Base-by-base conservation (phyloP, 1,284 basidiomycete species). In the Stygiomarasmius scandens region DNA sequence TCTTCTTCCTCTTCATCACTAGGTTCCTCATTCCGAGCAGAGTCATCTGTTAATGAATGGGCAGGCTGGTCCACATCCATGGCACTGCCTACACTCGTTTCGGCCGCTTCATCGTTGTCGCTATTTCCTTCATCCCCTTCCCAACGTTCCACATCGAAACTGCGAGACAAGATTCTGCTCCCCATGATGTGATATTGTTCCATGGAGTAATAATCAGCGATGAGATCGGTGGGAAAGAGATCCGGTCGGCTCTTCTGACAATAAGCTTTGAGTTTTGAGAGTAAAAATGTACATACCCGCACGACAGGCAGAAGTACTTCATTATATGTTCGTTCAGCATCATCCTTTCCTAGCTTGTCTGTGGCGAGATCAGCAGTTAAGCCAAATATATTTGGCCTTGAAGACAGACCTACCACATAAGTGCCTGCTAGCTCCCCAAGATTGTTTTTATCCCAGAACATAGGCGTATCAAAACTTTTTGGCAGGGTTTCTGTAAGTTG, bases 161-260 rank as follows among this genome's bases (percentile, higher is more conserved):
- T 93, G 46, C 96, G 84, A 11, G 95, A 97, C 6, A 98, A 81
- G 52, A 99, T 93, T n/a, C 92, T 84, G 58, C 92, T 95, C 5
- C 96, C 97, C 81, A 95, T 95, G 32, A 92, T 74, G 68, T 99
- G 97, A 68, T 93, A 98, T 19, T 82, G 77, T 48, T 88, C 82
- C 4, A 96, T 69, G 0, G 89, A 84, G 69, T 94, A 98, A 69
- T 82, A 77, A 6, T 69, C 67, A 0, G 74, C 66, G 19, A 82
- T 64, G 45, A 75, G 67, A 20, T 77, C 74, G 0, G 78, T 71
- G 1, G 80, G 79, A 66, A 96, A 96, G 9, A 95, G 71, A 60
- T 89, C 85, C 19, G 86, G 81, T 44, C 89, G 84, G 55, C 81
- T 83, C 87, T 92, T 61, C 32, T 34, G n/a, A 29, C 19, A 19